phyloP scores from a whole-genome alignment of 2,329 filamentous ascomycete species.

The Ciborinia camelliae region DNA sequence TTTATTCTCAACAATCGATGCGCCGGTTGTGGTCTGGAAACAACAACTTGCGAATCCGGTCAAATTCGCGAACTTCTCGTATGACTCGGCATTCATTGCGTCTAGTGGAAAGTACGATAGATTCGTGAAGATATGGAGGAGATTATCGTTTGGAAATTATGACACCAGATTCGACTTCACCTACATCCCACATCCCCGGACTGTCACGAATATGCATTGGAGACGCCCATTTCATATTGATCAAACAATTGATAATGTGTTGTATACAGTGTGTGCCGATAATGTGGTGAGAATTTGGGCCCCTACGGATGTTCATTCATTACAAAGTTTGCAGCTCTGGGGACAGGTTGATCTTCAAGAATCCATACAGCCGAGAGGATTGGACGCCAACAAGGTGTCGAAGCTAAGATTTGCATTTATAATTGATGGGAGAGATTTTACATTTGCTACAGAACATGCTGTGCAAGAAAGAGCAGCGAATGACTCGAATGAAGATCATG shows the following conservation, averaged over 20 bases:
- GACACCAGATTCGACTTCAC: constrained; percentile 86
- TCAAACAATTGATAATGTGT: constrained; percentile 76
- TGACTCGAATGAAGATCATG: constrained; percentile 59
- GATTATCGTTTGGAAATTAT: constrained; percentile 76
- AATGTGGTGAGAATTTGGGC: constrained; percentile 81
- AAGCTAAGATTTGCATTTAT: constrained; percentile 70
- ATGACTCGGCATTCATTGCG: constrained; percentile 83
- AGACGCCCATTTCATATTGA: constrained; percentile 72
- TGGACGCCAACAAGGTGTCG: constrained; percentile 22
- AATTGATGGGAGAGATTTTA: constrained; percentile 77
- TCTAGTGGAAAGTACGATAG: constrained; percentile 75
- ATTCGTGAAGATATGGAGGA: constrained; percentile 88
- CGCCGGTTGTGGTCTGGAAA: constrained; percentile 65
- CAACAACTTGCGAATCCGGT: constrained; percentile 68
- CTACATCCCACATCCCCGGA: constrained; percentile 79
- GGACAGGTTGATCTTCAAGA: constrained; percentile 72
- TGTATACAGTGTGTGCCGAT: constrained; percentile 87
- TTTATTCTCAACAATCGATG: constrained; percentile 57
- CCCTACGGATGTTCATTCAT: constrained; percentile 65
- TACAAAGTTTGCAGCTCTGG: constrained; percentile 75
- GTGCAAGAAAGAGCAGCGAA: constrained; percentile 55
- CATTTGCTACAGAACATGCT: constrained; percentile 70
- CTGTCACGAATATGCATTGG: constrained; percentile 86
- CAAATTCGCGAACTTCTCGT: constrained; percentile 75
- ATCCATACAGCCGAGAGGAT: constrained; percentile 53